Percentiles rank a stretch among this genome's conserved stretches.
Conservation (phyloP, 768 basidiomycete genomes). For the Hygrocybe coccinea region DNA sequence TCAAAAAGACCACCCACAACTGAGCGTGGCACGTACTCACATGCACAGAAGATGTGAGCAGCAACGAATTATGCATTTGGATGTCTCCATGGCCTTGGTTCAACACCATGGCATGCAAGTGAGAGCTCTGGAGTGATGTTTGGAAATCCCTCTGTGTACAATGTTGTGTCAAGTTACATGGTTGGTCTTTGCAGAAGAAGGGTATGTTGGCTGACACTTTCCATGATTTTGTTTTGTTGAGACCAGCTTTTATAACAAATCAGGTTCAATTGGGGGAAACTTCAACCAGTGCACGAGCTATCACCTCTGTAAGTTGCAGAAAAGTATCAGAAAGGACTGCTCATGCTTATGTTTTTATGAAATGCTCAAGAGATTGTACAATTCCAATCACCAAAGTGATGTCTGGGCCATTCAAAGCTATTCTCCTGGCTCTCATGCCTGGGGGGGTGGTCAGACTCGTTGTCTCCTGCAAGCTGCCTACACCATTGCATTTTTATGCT, state of each 20-base stretch:
- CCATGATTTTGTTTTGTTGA: no score
- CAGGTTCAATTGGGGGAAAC: not conserved
- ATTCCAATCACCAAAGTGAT: no score
- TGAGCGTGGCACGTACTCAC: conserved; percentile 12
- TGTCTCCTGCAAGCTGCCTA: conserved; percentile 28
- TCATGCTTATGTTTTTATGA: no score
- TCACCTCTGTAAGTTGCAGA: not conserved
- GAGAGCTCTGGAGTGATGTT: conserved; percentile 20
- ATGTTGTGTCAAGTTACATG: conserved; percentile 26
- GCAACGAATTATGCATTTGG: conserved; percentile 22
- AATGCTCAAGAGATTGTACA: no score
- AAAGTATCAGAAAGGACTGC: no score
- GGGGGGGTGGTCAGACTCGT: conserved; percentile 28
- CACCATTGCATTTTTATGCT: no score
- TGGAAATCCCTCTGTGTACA: conserved; percentile 29
- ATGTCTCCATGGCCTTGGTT: conserved; percentile 19
- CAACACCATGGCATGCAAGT: conserved; percentile 27
- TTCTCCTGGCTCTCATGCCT: conserved; percentile 6
- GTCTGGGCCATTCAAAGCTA: no score
- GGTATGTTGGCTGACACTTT: conserved; percentile 9
- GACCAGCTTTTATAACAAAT: no score
- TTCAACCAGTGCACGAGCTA: not conserved
- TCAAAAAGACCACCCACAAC: conserved; percentile 5
- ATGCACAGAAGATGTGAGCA: conserved; percentile 24
- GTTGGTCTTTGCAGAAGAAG: conserved; percentile 22